These are phyloP conservation scores for Diplodia corticola DNA, from an alignment of 2,329 filamentous ascomycete genomes.

Conservation along the genomic window DNA sequence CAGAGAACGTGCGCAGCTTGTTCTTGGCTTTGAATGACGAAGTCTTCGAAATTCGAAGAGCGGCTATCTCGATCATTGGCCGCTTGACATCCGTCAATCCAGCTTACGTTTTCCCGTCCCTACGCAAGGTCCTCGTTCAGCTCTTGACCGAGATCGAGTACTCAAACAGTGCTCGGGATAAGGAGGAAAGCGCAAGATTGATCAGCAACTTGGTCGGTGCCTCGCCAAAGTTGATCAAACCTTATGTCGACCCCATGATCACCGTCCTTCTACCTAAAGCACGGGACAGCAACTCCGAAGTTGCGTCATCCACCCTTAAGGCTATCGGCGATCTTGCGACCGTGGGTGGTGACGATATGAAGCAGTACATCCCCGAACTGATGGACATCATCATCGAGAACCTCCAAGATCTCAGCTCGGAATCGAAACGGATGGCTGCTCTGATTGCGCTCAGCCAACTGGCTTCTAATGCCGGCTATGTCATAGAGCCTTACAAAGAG, in stretches of 20 bases:
- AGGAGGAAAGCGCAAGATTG: constrained; percentile 92
- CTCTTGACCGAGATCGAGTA: constrained; percentile 95
- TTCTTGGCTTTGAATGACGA: constrained; percentile 97
- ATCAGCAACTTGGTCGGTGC: constrained; percentile 92
- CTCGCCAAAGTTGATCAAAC: constrained; percentile 88
- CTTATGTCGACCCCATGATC: constrained; percentile 96
- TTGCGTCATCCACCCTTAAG: constrained; percentile 91
- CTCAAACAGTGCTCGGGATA: constrained; percentile 88
- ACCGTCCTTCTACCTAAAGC: constrained; percentile 92
- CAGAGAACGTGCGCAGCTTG: constrained; percentile 92
- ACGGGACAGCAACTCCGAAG: constrained; percentile 77
- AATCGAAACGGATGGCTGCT: constrained; percentile 85
- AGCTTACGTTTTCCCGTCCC: constrained; percentile 93
- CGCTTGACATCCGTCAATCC: constrained; percentile 89
- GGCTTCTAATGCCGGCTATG: constrained; percentile 94
- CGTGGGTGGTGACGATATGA: constrained; percentile 92
- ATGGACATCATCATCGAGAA: constrained; percentile 96
- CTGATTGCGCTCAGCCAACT: constrained; percentile 88
- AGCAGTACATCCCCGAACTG: constrained; percentile 82
- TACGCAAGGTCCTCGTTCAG: constrained; percentile 93
- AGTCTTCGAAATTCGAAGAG: constrained; percentile 86
- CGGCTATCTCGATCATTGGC: constrained; percentile 93
- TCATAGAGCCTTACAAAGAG: constrained; percentile 92
- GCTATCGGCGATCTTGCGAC: constrained; percentile 92
- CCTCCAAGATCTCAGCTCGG: constrained; percentile 89